Base-by-base conservation (phyloP, 371 early-diverging fungal species). In the Circinella umbellata region DNA sequence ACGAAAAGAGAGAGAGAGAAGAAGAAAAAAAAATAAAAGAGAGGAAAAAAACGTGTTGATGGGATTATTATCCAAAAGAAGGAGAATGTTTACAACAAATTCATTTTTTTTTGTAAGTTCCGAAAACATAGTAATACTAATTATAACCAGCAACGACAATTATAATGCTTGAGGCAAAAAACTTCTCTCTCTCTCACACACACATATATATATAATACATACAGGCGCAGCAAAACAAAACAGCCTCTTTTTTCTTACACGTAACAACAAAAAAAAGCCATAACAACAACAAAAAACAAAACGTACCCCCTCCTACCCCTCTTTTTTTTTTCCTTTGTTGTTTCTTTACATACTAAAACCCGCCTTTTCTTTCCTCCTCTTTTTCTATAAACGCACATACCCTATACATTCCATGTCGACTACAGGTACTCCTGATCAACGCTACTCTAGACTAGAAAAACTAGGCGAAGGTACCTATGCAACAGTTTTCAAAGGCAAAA, bases 401-500 rank as follows among this genome's bases (percentile, higher is more conserved):
- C 27, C 27, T 27, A 27, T 27, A 27, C 27, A 27, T 27, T 27
- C 2, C 55, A 73, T 70, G 72, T 64, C 69, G 53, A 64, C 73
- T 34, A 55, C 75, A 17, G 72, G 74, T 47, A 78, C 73, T 42
- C 81, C 80, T 36, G 80, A 80, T 51, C 74, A 87, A 68, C 81
- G 88, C 61, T 97, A 95, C 80, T 80, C 90, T 68, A 91, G 93
- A 63, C 81, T 92, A 54, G 96, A 97, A 77, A 96, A 98, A 82
- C 89, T 99, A 65, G 99, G 99, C 53, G 99, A 98, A 86, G 99
- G 99, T 46, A 99, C 99, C 36, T 99, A 99, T 76, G 99, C 99
- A n/a, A 96, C 95, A 8, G 99, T 99, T n/a, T 99, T 92, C 89
- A 99, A 98, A 86, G 99, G 98, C 71, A 89, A 92, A 82, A 92